Evolutionary conservation across 345 rosid species (phyloP).

Genomic region (Sapria himalayana): DNA sequence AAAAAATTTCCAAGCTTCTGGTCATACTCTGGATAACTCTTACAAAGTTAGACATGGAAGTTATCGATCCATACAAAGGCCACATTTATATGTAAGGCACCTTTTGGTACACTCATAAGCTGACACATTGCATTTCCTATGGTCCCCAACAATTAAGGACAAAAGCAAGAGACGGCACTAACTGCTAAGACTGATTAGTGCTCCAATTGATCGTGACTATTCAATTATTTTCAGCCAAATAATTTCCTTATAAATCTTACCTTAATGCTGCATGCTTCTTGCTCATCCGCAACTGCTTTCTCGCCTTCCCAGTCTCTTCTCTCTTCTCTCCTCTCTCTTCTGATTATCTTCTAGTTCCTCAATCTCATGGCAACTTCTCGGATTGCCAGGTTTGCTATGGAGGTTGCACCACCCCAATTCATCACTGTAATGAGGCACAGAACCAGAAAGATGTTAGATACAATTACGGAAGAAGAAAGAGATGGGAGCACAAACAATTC

Average conservation of each 20-base stretch:
- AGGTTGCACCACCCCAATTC: constrained; percentile 75
- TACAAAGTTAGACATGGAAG: no score
- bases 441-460: constrained; percentile 44
- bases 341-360: not conserved
- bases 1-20: no score
- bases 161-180: constrained; percentile 19
- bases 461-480: constrained; percentile 72
- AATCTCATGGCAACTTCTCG: constrained; percentile 40
- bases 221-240: constrained; percentile 11
- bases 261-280: not conserved
- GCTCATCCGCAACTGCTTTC: constrained; percentile 11
- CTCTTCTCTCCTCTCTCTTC: not conserved
- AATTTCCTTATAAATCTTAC: constrained; percentile 10
- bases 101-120: constrained; percentile 8
- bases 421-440: constrained; percentile 47
- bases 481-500: constrained; percentile 13
- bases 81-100: constrained; percentile 13
- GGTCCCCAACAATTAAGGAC: constrained; percentile 13
- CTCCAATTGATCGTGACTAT: constrained; percentile 10
- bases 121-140: constrained; percentile 10
- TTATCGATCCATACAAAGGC: constrained; percentile 11
- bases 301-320: not conserved
- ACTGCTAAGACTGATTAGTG: constrained; percentile 2
- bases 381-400: constrained; percentile 40
- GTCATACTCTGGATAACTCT: no score